Conservation (phyloP, 2,329 filamentous ascomycete genomes). For the Trichophaea hybrida region DNA sequence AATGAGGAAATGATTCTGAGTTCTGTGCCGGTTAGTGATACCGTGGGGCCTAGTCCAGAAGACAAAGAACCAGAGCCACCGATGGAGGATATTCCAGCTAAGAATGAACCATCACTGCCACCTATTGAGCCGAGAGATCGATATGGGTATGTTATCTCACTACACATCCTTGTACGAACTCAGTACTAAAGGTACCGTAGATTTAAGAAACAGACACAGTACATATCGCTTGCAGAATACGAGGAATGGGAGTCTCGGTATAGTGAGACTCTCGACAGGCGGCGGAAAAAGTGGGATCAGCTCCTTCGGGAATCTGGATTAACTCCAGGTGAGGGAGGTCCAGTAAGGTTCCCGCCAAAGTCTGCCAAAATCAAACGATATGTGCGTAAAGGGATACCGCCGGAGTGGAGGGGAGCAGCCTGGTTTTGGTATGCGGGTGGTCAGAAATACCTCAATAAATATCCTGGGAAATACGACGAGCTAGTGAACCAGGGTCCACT, state of each 20-base stretch:
- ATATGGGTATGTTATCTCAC: conserved; percentile 23
- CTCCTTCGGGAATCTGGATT: conserved; percentile 65
- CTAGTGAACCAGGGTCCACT: conserved; percentile 51
- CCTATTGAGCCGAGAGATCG: conserved; percentile 25
- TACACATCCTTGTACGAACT: not conserved
- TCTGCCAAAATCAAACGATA: conserved; percentile 75
- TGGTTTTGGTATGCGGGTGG: conserved; percentile 96
- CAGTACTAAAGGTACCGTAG: conserved; percentile 39
- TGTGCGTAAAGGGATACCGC: conserved; percentile 82
- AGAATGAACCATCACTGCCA: not conserved
- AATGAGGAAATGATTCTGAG: not conserved
- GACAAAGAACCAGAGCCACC: not conserved
- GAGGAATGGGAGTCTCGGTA: conserved; percentile 69
- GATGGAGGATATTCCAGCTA: not conserved
- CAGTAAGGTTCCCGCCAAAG: conserved; percentile 65
- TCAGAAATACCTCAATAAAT: conserved; percentile 59
- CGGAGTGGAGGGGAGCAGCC: conserved; percentile 83
- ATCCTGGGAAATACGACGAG: conserved; percentile 61
- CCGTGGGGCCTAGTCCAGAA: not conserved
- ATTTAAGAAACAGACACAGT: conserved; percentile 75
- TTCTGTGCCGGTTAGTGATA: conserved; percentile 1
- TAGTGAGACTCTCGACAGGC: conserved; percentile 55
- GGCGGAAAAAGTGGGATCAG: conserved; percentile 67
- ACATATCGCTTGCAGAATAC: conserved; percentile 62
- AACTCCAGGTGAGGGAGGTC: conserved; percentile 42